Percentiles rank a stretch among this genome's conserved stretches.
These are phyloP conservation scores for Grigorovia yakushimaensis DNA, from an alignment of 805 yeast genomes.

Conservation along the genomic window DNA sequence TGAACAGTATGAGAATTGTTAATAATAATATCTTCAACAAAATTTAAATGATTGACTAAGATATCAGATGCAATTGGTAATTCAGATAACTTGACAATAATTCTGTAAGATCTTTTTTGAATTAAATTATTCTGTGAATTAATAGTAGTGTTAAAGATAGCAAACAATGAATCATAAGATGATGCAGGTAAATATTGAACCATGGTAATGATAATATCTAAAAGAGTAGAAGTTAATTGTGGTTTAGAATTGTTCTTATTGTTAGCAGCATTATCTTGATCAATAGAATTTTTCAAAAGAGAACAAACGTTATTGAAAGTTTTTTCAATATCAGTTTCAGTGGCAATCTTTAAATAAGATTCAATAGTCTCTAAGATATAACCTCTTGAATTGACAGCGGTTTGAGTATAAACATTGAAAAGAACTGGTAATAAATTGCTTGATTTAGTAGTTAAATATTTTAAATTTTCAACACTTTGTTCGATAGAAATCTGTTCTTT, in stretches of 20 bases:
- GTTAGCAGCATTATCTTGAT: constrained; percentile 34
- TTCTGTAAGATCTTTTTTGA: constrained; percentile 85
- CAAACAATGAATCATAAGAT: constrained; percentile 61
- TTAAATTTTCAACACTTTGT: constrained; percentile 47
- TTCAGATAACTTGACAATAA: constrained; percentile 61
- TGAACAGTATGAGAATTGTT: constrained; percentile 40
- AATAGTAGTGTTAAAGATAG: constrained; percentile 68
- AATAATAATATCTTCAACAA: constrained; percentile 51
- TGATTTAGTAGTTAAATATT: constrained; percentile 55
- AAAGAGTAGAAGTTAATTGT: constrained; percentile 67
- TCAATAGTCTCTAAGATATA: constrained; percentile 82
- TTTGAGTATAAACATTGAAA: constrained; percentile 88
- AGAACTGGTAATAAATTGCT: constrained; percentile 75
- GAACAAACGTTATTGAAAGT: constrained; percentile 84
- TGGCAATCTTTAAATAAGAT: constrained; percentile 61
- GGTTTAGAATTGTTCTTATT: constrained; percentile 23
- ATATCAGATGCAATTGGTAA: constrained; percentile 53
- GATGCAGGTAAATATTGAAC: constrained; percentile 68
- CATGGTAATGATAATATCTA: constrained; percentile 85
- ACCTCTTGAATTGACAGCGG: constrained; percentile 73
- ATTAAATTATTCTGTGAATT: constrained; percentile 49
- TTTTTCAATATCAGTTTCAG: constrained; percentile 52
- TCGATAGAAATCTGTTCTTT: constrained; percentile 51
- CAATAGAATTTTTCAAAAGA: constrained; percentile 64
- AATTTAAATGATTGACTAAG: constrained; percentile 40